These are phyloP conservation scores for Lumnitzera littorea DNA, from an alignment of 345 rosid genomes.

Conservation along the genomic window DNA sequence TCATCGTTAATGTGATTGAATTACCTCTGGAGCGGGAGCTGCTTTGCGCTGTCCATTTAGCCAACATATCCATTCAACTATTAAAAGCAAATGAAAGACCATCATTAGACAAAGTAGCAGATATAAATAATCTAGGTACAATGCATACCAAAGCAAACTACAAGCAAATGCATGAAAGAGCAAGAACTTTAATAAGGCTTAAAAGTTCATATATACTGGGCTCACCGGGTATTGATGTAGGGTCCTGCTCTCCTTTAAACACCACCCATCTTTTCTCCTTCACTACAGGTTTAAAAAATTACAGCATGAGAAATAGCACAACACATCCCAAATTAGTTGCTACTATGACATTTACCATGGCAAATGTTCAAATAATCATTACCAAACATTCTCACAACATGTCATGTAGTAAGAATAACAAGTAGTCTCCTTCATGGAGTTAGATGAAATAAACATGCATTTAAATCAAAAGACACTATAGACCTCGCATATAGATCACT, in stretches of 20 bases:
- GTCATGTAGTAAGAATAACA: too few relatives aligned
- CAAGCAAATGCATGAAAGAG: too few relatives aligned
- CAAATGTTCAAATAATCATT: background rate
- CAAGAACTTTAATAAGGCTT: too few relatives aligned
- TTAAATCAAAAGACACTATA: too few relatives aligned
- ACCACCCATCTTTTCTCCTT: constrained; percentile 95
- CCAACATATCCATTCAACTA: constrained; percentile 99
- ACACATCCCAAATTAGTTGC: background rate
- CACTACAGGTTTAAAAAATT: constrained; percentile 33
- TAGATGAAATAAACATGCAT: too few relatives aligned
- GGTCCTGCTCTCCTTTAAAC: constrained; percentile 82
- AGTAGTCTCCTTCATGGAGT: too few relatives aligned
- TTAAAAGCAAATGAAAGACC: constrained; percentile 19
- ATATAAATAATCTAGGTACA: background rate
- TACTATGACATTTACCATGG: background rate
- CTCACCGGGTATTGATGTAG: constrained; percentile 80
- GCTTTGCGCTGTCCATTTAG: constrained; percentile 85
- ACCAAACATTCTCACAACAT: background rate
- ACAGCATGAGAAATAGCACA: background rate
- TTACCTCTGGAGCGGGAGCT: constrained; percentile 85
- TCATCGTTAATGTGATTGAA: background rate
- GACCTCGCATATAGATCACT: too few relatives aligned
- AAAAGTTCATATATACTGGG: background rate
- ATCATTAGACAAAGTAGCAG: background rate
- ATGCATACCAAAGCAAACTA: constrained; percentile 1